Percentiles rank a stretch among this genome's conserved stretches.
Conservation (phyloP, 306 rosid species). For the Argentina anserina region DNA sequence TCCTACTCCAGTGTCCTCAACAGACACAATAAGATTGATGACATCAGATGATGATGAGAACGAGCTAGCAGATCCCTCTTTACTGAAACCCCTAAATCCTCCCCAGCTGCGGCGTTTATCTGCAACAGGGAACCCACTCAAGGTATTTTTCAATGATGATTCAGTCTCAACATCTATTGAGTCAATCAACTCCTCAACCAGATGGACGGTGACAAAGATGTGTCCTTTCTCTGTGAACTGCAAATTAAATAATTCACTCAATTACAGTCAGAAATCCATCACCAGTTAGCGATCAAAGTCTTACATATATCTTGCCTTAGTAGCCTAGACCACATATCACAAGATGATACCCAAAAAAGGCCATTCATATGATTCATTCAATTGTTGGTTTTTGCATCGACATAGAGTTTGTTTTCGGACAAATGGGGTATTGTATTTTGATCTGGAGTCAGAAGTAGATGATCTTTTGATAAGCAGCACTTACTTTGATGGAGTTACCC, state of each 20-base stretch:
- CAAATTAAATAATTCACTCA: slow-evolving; percentile 12
- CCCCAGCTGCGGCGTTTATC: slow-evolving; percentile 69
- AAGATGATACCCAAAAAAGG: background rate
- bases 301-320: slow-evolving; percentile 15
- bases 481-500: slow-evolving; percentile 86
- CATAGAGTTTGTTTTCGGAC: background rate
- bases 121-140: slow-evolving; percentile 81
- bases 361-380: background rate
- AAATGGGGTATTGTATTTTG: background rate
- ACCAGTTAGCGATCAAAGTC: background rate
- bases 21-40: slow-evolving; percentile 75
- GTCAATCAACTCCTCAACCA: slow-evolving; percentile 70
- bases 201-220: slow-evolving; percentile 84
- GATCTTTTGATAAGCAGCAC: slow-evolving; percentile 11
- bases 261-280: slow-evolving; percentile 5
- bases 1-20: slow-evolving; percentile 97
- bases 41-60: slow-evolving; percentile 50
- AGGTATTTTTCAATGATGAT: slow-evolving; percentile 54
- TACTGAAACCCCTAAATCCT: slow-evolving; percentile 51
- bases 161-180: slow-evolving; percentile 69
- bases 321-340: slow-evolving; percentile 7
- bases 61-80: slow-evolving; percentile 51
- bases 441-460: background rate
- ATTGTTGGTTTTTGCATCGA: background rate
- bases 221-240: slow-evolving; percentile 98